Percentiles rank a stretch among this genome's conserved stretches.
phyloP scores from a whole-genome alignment of 2,329 filamentous ascomycete genomes.

The Coniochaeta pulveracea region DNA sequence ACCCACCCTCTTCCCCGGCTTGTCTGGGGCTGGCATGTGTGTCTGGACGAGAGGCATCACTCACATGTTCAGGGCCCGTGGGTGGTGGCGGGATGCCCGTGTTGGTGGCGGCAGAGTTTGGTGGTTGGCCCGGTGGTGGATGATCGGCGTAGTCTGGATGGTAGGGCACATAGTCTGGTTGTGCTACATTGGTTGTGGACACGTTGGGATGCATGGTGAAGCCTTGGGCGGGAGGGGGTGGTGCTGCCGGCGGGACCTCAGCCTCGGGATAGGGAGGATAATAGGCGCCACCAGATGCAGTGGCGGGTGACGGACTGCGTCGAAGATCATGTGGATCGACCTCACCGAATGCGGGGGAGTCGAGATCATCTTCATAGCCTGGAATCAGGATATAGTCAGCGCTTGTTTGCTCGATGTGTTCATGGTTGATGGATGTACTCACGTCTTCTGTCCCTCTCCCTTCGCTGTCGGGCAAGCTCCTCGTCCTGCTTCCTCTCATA shows the following conservation, averaged over 20 bases:
- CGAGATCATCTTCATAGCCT: slow-evolving; percentile 25
- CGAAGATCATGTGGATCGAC: slow-evolving; percentile 21
- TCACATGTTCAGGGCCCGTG: slow-evolving; percentile 17
- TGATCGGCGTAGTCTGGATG: slow-evolving; percentile 30
- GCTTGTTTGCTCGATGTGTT: too few species aligned
- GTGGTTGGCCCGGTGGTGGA: slow-evolving; percentile 22
- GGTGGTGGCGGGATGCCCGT: slow-evolving; percentile 12
- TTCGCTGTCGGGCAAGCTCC: slow-evolving; percentile 9
- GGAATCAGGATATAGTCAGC: too few species aligned
- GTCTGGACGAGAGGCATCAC: slow-evolving; percentile 14
- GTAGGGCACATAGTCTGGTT: slow-evolving; percentile 24
- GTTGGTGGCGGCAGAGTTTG: slow-evolving; percentile 13
- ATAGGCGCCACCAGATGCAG: slow-evolving; percentile 38
- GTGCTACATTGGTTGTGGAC: slow-evolving; percentile 18
- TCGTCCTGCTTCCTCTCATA: slow-evolving; percentile 12
- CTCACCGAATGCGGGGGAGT: slow-evolving; percentile 17
- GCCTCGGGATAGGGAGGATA: slow-evolving; percentile 24
- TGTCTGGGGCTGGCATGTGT: slow-evolving; percentile 7
- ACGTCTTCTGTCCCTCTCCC: slow-evolving; percentile 19
- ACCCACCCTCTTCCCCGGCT: slow-evolving; percentile 16
- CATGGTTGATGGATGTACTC: slow-evolving; percentile 10
- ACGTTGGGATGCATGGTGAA: slow-evolving; percentile 26
- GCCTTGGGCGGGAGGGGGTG: slow-evolving; percentile 10
- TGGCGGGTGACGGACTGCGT: slow-evolving; percentile 33
- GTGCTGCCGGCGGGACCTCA: slow-evolving; percentile 1